Conservation (phyloP, 2,329 filamentous ascomycete genomes). For the Penicillium freii region DNA sequence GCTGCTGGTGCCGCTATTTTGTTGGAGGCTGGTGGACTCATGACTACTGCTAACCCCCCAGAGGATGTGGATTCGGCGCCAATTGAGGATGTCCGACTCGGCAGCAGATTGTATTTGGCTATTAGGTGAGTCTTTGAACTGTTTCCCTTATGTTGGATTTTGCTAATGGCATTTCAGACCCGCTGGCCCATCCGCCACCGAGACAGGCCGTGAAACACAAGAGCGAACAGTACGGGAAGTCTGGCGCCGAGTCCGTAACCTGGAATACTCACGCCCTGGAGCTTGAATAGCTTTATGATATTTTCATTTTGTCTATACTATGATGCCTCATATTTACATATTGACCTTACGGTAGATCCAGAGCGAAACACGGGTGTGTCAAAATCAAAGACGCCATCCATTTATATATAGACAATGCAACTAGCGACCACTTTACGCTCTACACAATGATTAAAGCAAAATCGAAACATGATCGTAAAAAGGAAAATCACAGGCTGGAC, state of each 20-base stretch:
- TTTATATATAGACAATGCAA: constrained; percentile 23
- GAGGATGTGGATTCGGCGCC: constrained; percentile 53
- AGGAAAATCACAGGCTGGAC: constrained; percentile 26
- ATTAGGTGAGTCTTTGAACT: constrained; percentile 51
- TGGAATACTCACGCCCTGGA: constrained; percentile 68
- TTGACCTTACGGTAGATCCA: background rate
- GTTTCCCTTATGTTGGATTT: background rate
- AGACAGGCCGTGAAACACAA: constrained; percentile 65
- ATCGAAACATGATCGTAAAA: constrained; percentile 4
- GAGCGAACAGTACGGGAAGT: constrained; percentile 70
- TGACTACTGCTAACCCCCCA: constrained; percentile 73
- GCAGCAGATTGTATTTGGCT: constrained; percentile 68
- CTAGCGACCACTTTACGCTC: constrained; percentile 24
- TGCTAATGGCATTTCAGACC: constrained; percentile 47
- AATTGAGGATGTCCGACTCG: constrained; percentile 61
- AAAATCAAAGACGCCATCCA: constrained; percentile 13
- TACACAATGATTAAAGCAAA: constrained; percentile 22
- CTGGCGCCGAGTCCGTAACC: constrained; percentile 64
- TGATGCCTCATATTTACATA: background rate
- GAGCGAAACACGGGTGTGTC: constrained; percentile 13
- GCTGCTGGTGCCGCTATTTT: constrained; percentile 72
- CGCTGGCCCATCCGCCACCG: constrained; percentile 59
- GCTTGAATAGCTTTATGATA: constrained; percentile 35
- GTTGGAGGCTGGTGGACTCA: constrained; percentile 68
- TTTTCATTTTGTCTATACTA: background rate